Base-by-base conservation (phyloP, 306 rosid species). In the Glycine tomentella region DNA sequence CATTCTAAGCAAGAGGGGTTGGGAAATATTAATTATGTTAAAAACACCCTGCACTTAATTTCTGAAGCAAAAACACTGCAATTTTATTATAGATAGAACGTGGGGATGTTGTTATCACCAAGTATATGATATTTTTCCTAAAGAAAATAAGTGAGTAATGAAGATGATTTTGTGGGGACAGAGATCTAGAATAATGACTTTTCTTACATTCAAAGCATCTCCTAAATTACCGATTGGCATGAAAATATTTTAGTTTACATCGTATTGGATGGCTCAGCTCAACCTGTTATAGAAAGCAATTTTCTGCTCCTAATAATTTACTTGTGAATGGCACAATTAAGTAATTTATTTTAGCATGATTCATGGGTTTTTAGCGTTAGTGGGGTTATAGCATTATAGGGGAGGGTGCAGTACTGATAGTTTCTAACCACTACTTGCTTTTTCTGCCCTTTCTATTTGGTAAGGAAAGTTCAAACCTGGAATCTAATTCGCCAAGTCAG, bases 191-290 rank as follows among this genome's bases (percentile, higher is more conserved):
- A 77, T 40, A 12, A 44, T 77, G 40, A 61, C 86, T 89, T 84
- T 51, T 74, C 74, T 82, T 82, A n/a, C 55, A 82, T 80, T 77
- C 84, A 36, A 89, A 87, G 86, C 78, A 50, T 75, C 74, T 1
- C 76, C n/a, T 14, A 72, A 72, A 31, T 34, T 14, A 34, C 58
- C 71, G 55, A 52, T 79, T 69, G 44, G 33, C n/a, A n/a, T n/a
- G n/a, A n/a, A n/a, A n/a, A n/a, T n/a, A n/a, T n/a, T n/a, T n/a
- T n/a, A n/a, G n/a, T n/a, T n/a, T n/a, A n/a, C n/a, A n/a, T n/a
- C n/a, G n/a, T n/a, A n/a, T n/a, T n/a, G n/a, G n/a, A n/a, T n/a
- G 12, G 63, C 31, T 25, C 31, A 25, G 2, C 31, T 25, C 31
- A 25, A 25, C 31, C 31, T 25, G 31, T 2, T 25, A 25, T 25